Percentiles rank a stretch among this genome's conserved stretches.
phyloP scores from a whole-genome alignment of 202 grass and related monocot species.

The Elaeis oleifera region DNA sequence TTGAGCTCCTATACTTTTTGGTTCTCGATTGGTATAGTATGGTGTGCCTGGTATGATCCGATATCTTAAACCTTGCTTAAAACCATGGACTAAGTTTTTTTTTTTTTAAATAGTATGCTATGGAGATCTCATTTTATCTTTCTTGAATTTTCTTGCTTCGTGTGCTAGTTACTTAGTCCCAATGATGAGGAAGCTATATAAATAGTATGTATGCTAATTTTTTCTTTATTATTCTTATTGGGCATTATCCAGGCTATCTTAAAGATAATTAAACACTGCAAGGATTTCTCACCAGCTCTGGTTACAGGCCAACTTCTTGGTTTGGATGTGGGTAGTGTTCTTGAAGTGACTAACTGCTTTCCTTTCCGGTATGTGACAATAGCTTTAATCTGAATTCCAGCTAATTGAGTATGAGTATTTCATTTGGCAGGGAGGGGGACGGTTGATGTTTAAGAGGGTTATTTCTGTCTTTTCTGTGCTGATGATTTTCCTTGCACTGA shows the following conservation, averaged over 20 bases:
- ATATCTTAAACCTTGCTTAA: too few relatives aligned
- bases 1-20: too few relatives aligned
- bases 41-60: too few relatives aligned
- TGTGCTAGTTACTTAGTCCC: background rate
- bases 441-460: too few relatives aligned
- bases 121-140: background rate
- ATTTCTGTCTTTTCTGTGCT: background rate
- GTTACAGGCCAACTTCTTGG: slow-evolving; percentile 97
- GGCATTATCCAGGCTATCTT: slow-evolving; percentile 50
- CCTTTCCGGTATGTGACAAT: slow-evolving; percentile 52
- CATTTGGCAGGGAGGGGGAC: too few relatives aligned
- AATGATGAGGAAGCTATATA: background rate
- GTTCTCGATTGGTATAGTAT: too few relatives aligned
- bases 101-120: too few relatives aligned
- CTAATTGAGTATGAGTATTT: background rate
- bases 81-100: too few relatives aligned
- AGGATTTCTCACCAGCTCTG: slow-evolving; percentile 85
- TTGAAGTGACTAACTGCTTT: slow-evolving; percentile 99
- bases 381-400: background rate
- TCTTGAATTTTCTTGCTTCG: background rate
- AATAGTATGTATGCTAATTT: background rate
- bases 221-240: slow-evolving; percentile 1
- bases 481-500: slow-evolving; percentile 1
- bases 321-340: slow-evolving; percentile 91
- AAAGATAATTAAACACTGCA: slow-evolving; percentile 96